Base-by-base conservation (phyloP, 2,329 filamentous ascomycete species). In the Cladophialophora exuberans region DNA sequence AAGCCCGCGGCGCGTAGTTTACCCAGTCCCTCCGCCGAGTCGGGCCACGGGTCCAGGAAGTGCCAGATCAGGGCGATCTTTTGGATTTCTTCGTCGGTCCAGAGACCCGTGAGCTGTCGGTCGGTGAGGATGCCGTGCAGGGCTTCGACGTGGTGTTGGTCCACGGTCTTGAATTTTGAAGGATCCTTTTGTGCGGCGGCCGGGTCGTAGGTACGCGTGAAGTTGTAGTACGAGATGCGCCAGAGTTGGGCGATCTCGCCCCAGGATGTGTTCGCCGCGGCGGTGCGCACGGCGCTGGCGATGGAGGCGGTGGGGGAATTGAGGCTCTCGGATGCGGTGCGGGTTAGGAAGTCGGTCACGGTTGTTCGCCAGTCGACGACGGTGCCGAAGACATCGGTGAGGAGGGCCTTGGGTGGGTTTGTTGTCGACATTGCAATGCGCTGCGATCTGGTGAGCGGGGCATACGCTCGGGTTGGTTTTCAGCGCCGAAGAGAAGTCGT, bases 351-450 rank as follows among this genome's bases (percentile, higher is more conserved):
- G 6, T 78, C 73, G 11, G 79, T 82, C 17, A 94, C 83, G 1
- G 84, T 83, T 33, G 76, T 76, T 53, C 88, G 85, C 88, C 89
- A 93, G 75, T 93, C 81, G 41, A 94, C 89, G 60, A 86, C 83
- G 1, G 90, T 94, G 62, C 88, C 88, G 70, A 92, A 91, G 64
- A 90, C 82, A 72, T 91, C 88, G 66, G 90, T 90, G 50, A 85
- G 78, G 28, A 91, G 75, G 6, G 82, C 87, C 62, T 83, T 83
- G 60, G 73, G 72, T 6, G 69, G 65, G 42, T 60, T 56, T 28
- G 63, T 51, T 4, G 54, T 48, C 25, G 62, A 60, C 64, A 66
- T 67, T 38, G 25, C 54, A 23, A 15, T 18, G 9, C 11, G 4
- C 2, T 13, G 13, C 4, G n/a, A 17, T 9, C 20, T 6, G n/a